These are phyloP conservation scores for Globisporangium barbulae DNA, from an alignment of 352 stramenopile genomes.

Conservation along the genomic window DNA sequence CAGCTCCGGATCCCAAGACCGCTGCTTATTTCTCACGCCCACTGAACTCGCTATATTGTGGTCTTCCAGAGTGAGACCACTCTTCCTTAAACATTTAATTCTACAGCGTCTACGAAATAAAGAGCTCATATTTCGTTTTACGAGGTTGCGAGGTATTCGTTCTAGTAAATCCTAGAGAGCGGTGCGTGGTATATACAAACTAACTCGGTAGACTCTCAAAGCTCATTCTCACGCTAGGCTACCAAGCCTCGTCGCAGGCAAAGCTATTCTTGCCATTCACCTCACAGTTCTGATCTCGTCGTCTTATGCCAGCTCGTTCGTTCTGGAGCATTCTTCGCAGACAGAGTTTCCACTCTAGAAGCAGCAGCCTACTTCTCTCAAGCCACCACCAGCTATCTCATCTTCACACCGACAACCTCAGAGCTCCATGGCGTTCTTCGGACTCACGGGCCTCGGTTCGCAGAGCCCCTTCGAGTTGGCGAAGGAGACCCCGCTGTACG, in stretches of 20 bases:
- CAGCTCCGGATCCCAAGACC: background rate
- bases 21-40: background rate
- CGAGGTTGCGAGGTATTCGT: background rate
- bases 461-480: constrained; percentile 53
- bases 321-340: background rate
- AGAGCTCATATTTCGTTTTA: background rate
- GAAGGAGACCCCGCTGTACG: constrained; percentile 54
- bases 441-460: constrained; percentile 52
- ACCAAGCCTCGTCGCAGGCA: background rate
- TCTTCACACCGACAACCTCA: background rate
- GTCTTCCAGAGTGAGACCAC: background rate
- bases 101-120: background rate
- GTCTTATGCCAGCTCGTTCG: background rate
- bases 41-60: constrained; percentile 2
- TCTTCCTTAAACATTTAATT: background rate
- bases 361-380: background rate
- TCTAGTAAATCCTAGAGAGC: too few relatives aligned
- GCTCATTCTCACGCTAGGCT: too few relatives aligned
- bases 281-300: background rate
- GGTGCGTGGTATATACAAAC: too few relatives aligned
- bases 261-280: background rate
- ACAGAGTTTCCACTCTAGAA: background rate
- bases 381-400: background rate
- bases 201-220: too few relatives aligned
- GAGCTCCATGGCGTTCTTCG: constrained; percentile 57